Evolutionary conservation across 352 stramenopile species (phyloP).

Genomic region (Pythium diclinum): DNA sequence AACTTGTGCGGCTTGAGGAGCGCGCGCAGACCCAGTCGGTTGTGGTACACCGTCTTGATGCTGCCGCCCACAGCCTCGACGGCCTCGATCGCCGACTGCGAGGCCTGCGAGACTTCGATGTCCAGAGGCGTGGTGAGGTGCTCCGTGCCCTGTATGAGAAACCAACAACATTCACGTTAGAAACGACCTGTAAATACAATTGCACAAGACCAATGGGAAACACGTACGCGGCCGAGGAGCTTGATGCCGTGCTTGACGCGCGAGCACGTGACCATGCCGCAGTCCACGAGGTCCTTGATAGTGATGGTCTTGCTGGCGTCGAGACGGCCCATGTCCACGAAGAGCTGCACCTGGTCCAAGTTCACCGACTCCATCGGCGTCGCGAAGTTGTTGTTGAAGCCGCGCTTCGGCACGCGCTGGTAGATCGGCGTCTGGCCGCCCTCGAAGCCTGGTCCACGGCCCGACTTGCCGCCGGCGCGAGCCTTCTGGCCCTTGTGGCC

Average conservation of each 20-base stretch:
- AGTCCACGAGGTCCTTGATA: constrained; percentile 91
- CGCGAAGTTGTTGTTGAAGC: constrained; percentile 94
- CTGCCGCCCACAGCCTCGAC: constrained; percentile 93
- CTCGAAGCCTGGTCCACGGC: constrained; percentile 92
- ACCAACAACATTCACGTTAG: background rate
- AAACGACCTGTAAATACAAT: background rate
- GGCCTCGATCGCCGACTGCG: constrained; percentile 91
- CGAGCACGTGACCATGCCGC: constrained; percentile 84
- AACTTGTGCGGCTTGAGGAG: constrained; percentile 97
- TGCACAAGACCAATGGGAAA: background rate
- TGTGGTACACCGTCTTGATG: constrained; percentile 97
- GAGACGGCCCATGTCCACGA: constrained; percentile 96
- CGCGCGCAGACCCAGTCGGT: constrained; percentile 92
- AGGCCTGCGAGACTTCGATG: constrained; percentile 95
- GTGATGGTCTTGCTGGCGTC: constrained; percentile 90
- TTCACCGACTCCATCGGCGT: constrained; percentile 93
- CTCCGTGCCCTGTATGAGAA: constrained; percentile 51
- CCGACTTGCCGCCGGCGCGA: constrained; percentile 79
- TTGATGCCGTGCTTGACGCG: constrained; percentile 96
- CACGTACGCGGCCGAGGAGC: constrained; percentile 78
- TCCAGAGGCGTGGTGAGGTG: constrained; percentile 88
- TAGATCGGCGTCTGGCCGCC: constrained; percentile 98
- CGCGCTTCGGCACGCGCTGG: constrained; percentile 96
- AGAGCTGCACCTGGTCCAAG: constrained; percentile 93
- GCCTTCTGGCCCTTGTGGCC: constrained; percentile 98